phyloP scores from a whole-genome alignment of 345 rosid genomes.

The Linum usitatissimum region DNA sequence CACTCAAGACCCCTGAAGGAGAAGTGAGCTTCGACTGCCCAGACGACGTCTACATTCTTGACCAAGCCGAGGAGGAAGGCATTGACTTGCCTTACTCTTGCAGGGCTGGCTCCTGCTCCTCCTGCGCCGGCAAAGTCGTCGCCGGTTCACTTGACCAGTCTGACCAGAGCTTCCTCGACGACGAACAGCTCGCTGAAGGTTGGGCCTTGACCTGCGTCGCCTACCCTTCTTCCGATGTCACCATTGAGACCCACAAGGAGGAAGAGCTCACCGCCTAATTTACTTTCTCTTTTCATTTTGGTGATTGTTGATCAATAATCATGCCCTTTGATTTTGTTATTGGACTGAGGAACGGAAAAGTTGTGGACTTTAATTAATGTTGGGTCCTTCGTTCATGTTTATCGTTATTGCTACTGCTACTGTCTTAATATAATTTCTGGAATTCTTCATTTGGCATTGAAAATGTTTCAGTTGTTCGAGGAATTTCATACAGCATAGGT shows the following conservation, averaged over 20 bases:
- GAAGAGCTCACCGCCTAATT: conserved; percentile 42
- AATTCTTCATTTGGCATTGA: not conserved
- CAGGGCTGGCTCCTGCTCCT: conserved; percentile 90
- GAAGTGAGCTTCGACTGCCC: conserved; percentile 38
- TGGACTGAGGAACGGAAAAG: too few relatives aligned
- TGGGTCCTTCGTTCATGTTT: not conserved
- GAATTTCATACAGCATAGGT: too few relatives aligned
- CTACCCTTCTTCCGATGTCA: conserved; percentile 39
- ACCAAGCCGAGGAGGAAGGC: conserved; percentile 59
- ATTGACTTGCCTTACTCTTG: conserved; percentile 88
- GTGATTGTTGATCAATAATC: not conserved
- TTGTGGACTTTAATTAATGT: too few relatives aligned
- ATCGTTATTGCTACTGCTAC: not conserved
- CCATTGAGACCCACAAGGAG: conserved; percentile 86
- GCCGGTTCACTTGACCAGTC: conserved; percentile 59
- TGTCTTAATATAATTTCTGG: too few relatives aligned
- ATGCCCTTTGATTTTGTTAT: too few relatives aligned
- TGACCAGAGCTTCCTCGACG: conserved; percentile 80
- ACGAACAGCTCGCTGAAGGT: conserved; percentile 51
- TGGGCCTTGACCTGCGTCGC: conserved; percentile 84
- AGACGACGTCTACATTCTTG: conserved; percentile 56
- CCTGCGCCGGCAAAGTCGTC: conserved; percentile 59
- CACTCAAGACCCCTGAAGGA: conserved; percentile 63
- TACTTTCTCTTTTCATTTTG: not conserved
- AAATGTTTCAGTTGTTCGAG: too few relatives aligned